Percentiles rank a stretch among this genome's conserved stretches.
These are phyloP conservation scores for Musa troglodytarum DNA, from an alignment of 176 grass and related monocot species.

Conservation along the genomic window DNA sequence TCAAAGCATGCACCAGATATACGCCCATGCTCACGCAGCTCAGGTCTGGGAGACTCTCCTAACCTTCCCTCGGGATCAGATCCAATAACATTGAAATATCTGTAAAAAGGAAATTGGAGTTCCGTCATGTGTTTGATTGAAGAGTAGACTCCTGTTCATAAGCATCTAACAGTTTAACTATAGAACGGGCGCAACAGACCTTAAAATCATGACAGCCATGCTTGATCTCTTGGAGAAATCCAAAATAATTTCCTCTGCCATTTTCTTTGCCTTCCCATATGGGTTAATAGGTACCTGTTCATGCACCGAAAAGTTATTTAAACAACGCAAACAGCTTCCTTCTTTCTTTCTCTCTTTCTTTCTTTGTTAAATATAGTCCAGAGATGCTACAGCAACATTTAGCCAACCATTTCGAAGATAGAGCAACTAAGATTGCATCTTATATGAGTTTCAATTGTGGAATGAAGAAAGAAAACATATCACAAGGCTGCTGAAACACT, in stretches of 20 bases:
- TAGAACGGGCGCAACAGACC: constrained; percentile 19
- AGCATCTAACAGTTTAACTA: no score
- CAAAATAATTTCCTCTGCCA: constrained; percentile 95
- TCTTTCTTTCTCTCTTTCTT: no score
- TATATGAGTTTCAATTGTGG: background rate
- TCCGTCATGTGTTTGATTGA: no score
- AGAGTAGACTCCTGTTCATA: no score
- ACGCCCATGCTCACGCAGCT: constrained; percentile 68
- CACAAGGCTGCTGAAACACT: no score
- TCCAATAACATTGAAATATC: constrained; percentile 98
- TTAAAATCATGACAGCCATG: constrained; percentile 88
- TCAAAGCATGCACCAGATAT: constrained; percentile 96
- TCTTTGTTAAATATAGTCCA: no score
- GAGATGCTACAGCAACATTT: no score
- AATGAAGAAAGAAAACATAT: no score
- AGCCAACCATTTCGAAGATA: no score
- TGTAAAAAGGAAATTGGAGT: constrained; percentile 6
- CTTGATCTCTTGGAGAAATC: constrained; percentile 71
- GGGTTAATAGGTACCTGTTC: constrained; percentile 83
- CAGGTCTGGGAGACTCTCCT: constrained; percentile 77
- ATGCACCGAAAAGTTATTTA: background rate
- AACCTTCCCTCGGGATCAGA: constrained; percentile 81
- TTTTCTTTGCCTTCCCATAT: constrained; percentile 95
- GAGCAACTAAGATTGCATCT: no score
- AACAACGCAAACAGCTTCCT: no score